phyloP scores from a whole-genome alignment of 176 grass and related monocot genomes.

The Carex myosuroides region DNA sequence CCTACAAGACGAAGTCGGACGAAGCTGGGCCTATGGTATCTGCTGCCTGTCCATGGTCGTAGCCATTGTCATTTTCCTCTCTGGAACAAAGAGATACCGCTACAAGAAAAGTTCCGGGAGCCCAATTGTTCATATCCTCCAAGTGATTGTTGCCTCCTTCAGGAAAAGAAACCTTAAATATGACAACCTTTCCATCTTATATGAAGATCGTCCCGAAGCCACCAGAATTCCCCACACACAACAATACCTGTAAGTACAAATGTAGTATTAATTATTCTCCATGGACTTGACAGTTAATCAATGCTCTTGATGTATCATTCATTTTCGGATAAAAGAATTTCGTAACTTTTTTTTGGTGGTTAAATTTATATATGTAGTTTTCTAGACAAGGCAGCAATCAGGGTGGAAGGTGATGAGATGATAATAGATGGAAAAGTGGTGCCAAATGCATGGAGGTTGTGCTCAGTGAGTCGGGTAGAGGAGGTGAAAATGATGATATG shows the following conservation, averaged over 20 bases:
- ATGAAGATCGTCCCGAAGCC: constrained; percentile 38
- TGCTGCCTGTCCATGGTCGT: constrained; percentile 57
- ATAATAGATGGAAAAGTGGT: constrained; percentile 5
- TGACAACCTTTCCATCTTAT: constrained; percentile 25
- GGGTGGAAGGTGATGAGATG: constrained; percentile 41
- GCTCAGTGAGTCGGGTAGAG: constrained; percentile 63
- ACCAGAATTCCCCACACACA: constrained; percentile 41
- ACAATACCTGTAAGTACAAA: constrained; percentile 38
- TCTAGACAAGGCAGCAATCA: constrained; percentile 63
- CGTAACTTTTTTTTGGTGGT: background rate
- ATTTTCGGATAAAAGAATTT: background rate
- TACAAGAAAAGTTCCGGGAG: constrained; percentile 62
- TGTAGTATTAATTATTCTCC: background rate
- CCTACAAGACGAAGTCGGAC: constrained; percentile 68
- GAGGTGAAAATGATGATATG: constrained; percentile 81
- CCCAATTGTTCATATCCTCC: constrained; percentile 77
- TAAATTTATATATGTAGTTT: constrained; percentile 27
- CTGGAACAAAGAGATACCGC: constrained; percentile 56
- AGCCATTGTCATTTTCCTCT: constrained; percentile 47
- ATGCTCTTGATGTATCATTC: background rate
- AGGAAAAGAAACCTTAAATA: constrained; percentile 35
- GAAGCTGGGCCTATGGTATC: constrained; percentile 82
- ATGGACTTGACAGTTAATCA: background rate
- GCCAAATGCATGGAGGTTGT: constrained; percentile 60
- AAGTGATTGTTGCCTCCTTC: constrained; percentile 53